A percentile compares a stretch with the other conserved stretches of the same genome.
Evolutionary conservation across 2,329 filamentous ascomycete genomes (phyloP).

Genomic region (Ceratocystis albifundus): DNA sequence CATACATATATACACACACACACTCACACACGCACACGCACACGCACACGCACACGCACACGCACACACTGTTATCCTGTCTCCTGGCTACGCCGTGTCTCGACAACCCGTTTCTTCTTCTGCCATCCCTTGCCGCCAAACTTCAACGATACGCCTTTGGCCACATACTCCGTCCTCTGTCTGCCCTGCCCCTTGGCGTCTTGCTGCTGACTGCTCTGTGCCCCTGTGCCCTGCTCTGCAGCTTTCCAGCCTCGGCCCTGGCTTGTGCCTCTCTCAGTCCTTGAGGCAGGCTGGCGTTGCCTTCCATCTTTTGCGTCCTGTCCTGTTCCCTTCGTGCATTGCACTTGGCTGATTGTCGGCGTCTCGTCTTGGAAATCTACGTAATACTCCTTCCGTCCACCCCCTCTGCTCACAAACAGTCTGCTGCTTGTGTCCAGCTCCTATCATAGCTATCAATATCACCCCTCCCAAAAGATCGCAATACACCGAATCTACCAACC

Average conservation of each 20-base stretch:
- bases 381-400: not conserved
- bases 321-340: not conserved
- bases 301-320: not conserved
- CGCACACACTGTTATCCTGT: no score
- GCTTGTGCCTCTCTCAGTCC: not conserved
- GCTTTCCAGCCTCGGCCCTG: not conserved
- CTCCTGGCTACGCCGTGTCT: not conserved
- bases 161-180: not conserved
- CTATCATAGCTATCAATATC: no score
- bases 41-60: no score
- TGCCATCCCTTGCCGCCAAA: not conserved
- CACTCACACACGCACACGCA: no score
- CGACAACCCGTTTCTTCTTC: not conserved
- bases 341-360: no score
- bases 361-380: no score
- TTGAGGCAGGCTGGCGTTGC: not conserved
- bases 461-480: not conserved
- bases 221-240: no score
- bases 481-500: not conserved
- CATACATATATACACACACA: no score
- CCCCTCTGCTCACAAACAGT: not conserved
- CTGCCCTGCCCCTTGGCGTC: not conserved
- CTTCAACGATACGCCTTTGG: not conserved
- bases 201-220: not conserved
- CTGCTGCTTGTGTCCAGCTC: not conserved